phyloP scores from a whole-genome alignment of 345 rosid genomes.

The Rhodomyrtus tomentosa region DNA sequence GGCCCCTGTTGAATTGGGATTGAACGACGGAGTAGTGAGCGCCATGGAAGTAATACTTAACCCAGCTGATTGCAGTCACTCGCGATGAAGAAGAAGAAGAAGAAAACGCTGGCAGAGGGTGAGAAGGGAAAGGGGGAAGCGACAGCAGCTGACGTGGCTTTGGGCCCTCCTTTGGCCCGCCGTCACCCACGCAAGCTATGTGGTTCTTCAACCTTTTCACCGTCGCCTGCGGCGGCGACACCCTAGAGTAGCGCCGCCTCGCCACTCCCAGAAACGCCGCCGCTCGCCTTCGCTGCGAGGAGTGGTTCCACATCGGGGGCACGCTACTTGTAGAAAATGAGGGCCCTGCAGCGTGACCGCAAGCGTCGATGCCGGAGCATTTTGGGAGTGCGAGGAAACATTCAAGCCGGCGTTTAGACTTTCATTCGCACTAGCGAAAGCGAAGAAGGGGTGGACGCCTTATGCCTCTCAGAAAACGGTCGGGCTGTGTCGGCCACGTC shows the following conservation, averaged over 20 bases:
- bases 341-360: background rate
- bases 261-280: background rate
- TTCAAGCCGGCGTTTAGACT: background rate
- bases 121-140: constrained; percentile 69
- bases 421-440: background rate
- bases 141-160: constrained; percentile 86
- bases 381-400: background rate
- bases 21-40: constrained; percentile 43
- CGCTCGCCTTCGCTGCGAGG: background rate
- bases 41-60: constrained; percentile 69
- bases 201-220: constrained; percentile 55
- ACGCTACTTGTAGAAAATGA: background rate
- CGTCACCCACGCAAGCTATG: constrained; percentile 45
- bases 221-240: constrained; percentile 14
- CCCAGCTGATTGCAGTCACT: constrained; percentile 79
- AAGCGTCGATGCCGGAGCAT: background rate
- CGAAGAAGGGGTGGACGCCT: background rate
- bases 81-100: background rate
- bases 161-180: constrained; percentile 41
- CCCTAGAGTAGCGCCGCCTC: constrained; percentile 3
- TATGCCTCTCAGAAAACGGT: background rate
- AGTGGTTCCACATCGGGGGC: background rate
- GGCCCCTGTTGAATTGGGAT: constrained; percentile 79
- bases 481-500: background rate
- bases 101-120: constrained; percentile 30